Evolutionary conservation across 2,329 filamentous ascomycete species (phyloP).

Genomic region (Zymoseptoria passerinii): DNA sequence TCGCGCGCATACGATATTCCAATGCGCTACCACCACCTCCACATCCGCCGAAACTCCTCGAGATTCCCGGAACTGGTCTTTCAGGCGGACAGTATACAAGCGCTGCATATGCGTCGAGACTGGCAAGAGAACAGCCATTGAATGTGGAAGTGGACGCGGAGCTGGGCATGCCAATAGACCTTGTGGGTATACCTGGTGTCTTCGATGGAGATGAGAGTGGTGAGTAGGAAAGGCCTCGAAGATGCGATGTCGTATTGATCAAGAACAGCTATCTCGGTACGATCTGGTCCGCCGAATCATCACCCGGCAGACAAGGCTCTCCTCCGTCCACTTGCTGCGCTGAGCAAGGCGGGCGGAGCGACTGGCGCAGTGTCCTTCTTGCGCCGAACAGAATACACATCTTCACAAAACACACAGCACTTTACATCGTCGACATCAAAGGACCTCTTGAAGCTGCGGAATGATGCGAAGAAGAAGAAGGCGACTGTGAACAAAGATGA

Average conservation of each 20-base stretch:
- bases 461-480: slow-evolving; percentile 35
- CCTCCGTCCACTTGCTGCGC: slow-evolving; percentile 70
- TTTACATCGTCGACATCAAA: slow-evolving; percentile 49
- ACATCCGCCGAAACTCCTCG: slow-evolving; percentile 89
- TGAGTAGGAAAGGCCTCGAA: slow-evolving; percentile 38
- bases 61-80: slow-evolving; percentile 90
- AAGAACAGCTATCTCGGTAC: slow-evolving; percentile 48
- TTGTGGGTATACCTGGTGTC: slow-evolving; percentile 88
- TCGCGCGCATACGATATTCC: slow-evolving; percentile 88
- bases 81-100: slow-evolving; percentile 81
- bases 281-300: slow-evolving; percentile 59
- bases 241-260: slow-evolving; percentile 8
- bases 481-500: slow-evolving; percentile 43
- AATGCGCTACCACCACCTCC: slow-evolving; percentile 93
- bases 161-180: slow-evolving; percentile 91
- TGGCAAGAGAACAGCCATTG: slow-evolving; percentile 83
- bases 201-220: slow-evolving; percentile 93
- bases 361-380: slow-evolving; percentile 84
- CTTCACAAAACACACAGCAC: slow-evolving; percentile 40
- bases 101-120: slow-evolving; percentile 77
- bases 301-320: slow-evolving; percentile 80
- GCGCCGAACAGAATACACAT: slow-evolving; percentile 92
- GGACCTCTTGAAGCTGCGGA: slow-evolving; percentile 37
- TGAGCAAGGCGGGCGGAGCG: slow-evolving; percentile 73
- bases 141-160: slow-evolving; percentile 98